phyloP scores from a whole-genome alignment of 2,329 filamentous ascomycete genomes.

The Trichothecium sympodiale region DNA sequence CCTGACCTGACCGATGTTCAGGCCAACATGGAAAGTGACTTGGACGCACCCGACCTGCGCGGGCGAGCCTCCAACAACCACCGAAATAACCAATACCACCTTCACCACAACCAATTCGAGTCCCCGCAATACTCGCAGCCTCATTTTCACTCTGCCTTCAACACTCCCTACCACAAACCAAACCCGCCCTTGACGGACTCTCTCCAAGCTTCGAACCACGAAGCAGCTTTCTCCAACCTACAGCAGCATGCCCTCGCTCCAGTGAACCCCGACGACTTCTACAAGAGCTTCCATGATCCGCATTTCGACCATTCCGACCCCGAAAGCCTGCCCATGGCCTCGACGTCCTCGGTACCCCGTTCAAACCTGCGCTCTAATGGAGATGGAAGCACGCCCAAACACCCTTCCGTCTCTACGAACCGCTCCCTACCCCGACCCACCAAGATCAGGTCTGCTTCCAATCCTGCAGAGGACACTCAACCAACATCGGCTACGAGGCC shows the following conservation, averaged over 20 bases:
- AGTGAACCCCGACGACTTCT: conserved; percentile 44
- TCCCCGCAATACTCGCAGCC: conserved; percentile 3
- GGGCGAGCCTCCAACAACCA: not conserved
- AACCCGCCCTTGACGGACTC: conserved; percentile 1
- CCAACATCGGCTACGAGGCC: conserved; percentile 21
- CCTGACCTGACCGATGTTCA: conserved; percentile 23
- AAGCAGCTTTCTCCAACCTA: conserved; percentile 11
- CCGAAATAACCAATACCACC: conserved; percentile 3
- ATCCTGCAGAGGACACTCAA: conserved; percentile 30
- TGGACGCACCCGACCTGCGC: conserved; percentile 7
- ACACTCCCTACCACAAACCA: no score
- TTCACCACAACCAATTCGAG: conserved; percentile 4
- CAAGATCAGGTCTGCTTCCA: conserved; percentile 42
- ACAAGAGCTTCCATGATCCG: conserved; percentile 37
- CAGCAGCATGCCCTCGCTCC: conserved; percentile 26
- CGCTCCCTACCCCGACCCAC: conserved; percentile 28
- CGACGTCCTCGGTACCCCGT: conserved; percentile 27
- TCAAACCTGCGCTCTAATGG: conserved; percentile 37
- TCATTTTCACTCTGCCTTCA: no score
- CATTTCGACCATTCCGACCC: conserved; percentile 20
- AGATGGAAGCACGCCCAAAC: conserved; percentile 37
- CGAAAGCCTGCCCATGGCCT: conserved; percentile 23
- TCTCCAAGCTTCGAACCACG: conserved; percentile 11
- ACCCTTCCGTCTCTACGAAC: conserved; percentile 27
- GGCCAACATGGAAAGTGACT: conserved; percentile 35